phyloP scores from a whole-genome alignment of 2,329 filamentous ascomycete genomes.

The Penicillium sp. region DNA sequence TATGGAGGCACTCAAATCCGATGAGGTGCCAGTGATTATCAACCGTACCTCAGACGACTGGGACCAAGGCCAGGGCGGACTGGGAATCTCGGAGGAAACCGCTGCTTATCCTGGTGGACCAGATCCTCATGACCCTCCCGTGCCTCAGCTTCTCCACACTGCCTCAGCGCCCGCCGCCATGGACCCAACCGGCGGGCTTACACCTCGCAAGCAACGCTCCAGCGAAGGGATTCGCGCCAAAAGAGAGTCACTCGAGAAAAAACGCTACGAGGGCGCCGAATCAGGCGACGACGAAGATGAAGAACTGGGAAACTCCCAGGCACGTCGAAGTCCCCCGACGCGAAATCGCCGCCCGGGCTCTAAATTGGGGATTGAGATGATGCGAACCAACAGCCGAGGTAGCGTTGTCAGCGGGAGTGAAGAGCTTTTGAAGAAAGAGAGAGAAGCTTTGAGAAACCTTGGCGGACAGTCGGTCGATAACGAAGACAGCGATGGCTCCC shows the following conservation, averaged over 20 bases:
- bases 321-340: constrained; percentile 53
- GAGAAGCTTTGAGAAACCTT: constrained; percentile 32
- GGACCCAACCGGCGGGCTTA: constrained; percentile 50
- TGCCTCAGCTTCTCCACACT: constrained; percentile 59
- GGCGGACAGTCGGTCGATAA: constrained; percentile 23
- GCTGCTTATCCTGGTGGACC: constrained; percentile 17
- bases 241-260: constrained; percentile 72
- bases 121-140: constrained; percentile 36
- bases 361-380: constrained; percentile 95
- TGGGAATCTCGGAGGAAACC: constrained; percentile 71
- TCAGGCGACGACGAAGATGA: constrained; percentile 96
- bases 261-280: constrained; percentile 72
- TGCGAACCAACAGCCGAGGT: constrained; percentile 92
- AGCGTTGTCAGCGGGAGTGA: constrained; percentile 61
- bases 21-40: constrained; percentile 76
- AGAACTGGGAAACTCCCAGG: constrained; percentile 67
- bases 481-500: constrained; percentile 24
- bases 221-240: constrained; percentile 74
- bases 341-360: constrained; percentile 69
- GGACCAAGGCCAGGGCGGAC: constrained; percentile 65
- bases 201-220: constrained; percentile 65
- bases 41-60: constrained; percentile 76
- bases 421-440: constrained; percentile 38
- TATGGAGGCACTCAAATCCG: constrained; percentile 73
- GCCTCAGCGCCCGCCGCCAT: constrained; percentile 67